Percentiles rank a stretch among this genome's conserved stretches.
phyloP scores from a whole-genome alignment of 371 early-diverging fungal species.

The Rhizopus delemar region DNA sequence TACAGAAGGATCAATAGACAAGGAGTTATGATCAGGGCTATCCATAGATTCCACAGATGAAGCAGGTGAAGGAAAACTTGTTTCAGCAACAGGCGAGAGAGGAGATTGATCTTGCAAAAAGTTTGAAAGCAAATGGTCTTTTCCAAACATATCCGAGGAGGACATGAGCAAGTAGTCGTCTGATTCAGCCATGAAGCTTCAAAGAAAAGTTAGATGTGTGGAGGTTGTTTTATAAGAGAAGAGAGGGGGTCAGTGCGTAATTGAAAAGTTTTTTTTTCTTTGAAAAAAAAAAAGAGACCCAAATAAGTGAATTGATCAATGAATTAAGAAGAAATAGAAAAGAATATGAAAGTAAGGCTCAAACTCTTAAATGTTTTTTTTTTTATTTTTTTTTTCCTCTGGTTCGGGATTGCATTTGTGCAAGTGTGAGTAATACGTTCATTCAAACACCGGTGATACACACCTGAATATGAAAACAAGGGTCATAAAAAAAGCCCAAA shows the following conservation, averaged over 20 bases:
- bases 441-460: conserved; percentile 3
- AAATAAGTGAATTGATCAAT: background rate
- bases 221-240: no score
- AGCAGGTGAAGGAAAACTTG: conserved; percentile 34
- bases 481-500: conserved; percentile 4
- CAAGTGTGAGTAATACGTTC: conserved; percentile 3
- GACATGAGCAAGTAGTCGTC: conserved; percentile 33
- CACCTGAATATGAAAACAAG: conserved; percentile 9
- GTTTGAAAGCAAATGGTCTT: conserved; percentile 28
- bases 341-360: background rate
- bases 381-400: background rate
- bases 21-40: conserved; percentile 18
- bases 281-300: background rate
- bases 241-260: no score
- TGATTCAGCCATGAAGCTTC: conserved; percentile 26
- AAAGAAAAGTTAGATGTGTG: no score
- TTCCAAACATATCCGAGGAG: conserved; percentile 29
- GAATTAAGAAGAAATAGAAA: conserved; percentile 1
- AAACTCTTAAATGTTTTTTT: background rate
- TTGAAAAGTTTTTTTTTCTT: no score
- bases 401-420: background rate
- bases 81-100: conserved; percentile 24
- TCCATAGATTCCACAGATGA: conserved; percentile 33
- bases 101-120: conserved; percentile 25
- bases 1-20: conserved; percentile 34